Evolutionary conservation across 345 rosid species (phyloP).

Genomic region (Excoecaria cochinchinensis): DNA sequence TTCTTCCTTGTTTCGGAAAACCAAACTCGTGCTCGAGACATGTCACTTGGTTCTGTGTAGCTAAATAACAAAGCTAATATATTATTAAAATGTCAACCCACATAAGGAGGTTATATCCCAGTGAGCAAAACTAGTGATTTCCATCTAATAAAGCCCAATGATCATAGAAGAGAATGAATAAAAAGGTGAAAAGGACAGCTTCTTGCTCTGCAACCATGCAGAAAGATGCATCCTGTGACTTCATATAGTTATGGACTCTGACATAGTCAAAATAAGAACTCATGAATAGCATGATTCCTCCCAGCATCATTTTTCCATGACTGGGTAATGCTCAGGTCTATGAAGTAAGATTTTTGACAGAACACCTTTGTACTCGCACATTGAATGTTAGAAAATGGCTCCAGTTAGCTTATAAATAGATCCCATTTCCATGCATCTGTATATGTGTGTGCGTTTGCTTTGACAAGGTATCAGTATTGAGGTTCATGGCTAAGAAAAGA

Average conservation of each 20-base stretch:
- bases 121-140: neutral
- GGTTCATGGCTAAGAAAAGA: no score
- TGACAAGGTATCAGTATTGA: no score
- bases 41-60: conserved; percentile 63
- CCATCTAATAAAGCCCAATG: neutral
- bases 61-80: conserved; percentile 34
- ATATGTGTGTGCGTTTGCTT: no score
- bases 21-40: conserved; percentile 73
- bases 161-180: conserved; percentile 3
- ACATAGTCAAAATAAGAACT: conserved; percentile 89
- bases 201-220: conserved; percentile 88
- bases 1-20: conserved; percentile 67
- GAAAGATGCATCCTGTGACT: conserved; percentile 84
- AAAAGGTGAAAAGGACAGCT: conserved; percentile 10
- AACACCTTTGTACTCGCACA: no score
- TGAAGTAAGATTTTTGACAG: neutral
- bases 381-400: no score
- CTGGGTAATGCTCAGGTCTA: neutral
- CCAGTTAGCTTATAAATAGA: no score
- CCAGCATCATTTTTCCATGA: conserved; percentile 36
- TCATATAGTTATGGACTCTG: conserved; percentile 74
- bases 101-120: neutral
- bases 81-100: conserved; percentile 12
- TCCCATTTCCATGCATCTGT: no score
- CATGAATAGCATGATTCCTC: conserved; percentile 79